These are phyloP conservation scores for Bretschneidera sinensis DNA, from an alignment of 345 rosid species.

Conservation along the genomic window DNA sequence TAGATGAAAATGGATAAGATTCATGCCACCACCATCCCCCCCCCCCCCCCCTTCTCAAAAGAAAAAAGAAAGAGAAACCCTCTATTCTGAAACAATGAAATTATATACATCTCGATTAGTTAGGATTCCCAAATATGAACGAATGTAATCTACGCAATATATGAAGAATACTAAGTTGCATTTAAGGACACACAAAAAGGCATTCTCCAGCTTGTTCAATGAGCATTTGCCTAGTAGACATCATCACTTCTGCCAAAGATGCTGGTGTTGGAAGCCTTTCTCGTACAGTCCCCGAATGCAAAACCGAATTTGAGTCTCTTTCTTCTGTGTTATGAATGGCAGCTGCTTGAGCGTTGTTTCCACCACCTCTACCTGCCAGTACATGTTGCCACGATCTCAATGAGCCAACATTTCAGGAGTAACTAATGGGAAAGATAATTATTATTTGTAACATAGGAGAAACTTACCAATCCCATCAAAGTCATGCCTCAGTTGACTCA, in stretches of 20 bases:
- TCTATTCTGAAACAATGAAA: background rate
- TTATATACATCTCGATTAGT: background rate
- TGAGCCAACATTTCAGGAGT: constrained; percentile 9
- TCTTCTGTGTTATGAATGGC: constrained; percentile 23
- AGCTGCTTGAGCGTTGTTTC: constrained; percentile 30
- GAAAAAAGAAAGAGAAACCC: too few relatives aligned
- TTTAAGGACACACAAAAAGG: constrained; percentile 38
- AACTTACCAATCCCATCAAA: constrained; percentile 49
- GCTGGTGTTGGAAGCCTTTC: constrained; percentile 70
- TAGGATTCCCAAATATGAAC: background rate
- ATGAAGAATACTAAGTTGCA: constrained; percentile 4
- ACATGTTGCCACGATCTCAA: constrained; percentile 15
- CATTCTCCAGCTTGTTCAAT: constrained; percentile 53
- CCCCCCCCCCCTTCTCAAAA: too few relatives aligned
- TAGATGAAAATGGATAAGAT: constrained; percentile 11
- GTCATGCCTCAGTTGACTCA: constrained; percentile 43
- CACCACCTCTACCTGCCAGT: constrained; percentile 39
- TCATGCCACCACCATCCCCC: background rate
- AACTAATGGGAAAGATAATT: constrained; percentile 2
- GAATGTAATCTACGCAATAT: background rate
- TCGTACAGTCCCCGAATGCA: constrained; percentile 25
- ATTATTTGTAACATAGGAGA: background rate
- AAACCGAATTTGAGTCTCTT: constrained; percentile 30
- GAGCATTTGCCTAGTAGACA: constrained; percentile 54
- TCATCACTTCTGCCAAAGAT: constrained; percentile 58